Evolutionary conservation across 2,329 filamentous ascomycete species (phyloP).

Genomic region (Dryadomyces quercus-mongolicae): DNA sequence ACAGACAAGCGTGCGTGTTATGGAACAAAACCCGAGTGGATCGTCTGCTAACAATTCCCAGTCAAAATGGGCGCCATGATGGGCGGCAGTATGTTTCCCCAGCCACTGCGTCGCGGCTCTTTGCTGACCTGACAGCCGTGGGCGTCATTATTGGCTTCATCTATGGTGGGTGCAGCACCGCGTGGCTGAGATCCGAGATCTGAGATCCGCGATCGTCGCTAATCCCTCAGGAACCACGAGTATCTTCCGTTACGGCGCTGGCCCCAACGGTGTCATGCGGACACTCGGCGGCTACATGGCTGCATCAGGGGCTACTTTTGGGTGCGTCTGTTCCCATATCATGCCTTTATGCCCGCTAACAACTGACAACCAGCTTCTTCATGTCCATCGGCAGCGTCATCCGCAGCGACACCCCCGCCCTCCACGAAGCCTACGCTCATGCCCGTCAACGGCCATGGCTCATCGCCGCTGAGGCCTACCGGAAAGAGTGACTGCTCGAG

Average conservation of each 20-base stretch:
- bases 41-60: slow-evolving; percentile 27
- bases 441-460: slow-evolving; percentile 66
- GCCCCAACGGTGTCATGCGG: slow-evolving; percentile 84
- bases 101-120: background rate
- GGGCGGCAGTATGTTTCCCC: slow-evolving; percentile 73
- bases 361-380: slow-evolving; percentile 55
- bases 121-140: slow-evolving; percentile 53
- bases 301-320: slow-evolving; percentile 89
- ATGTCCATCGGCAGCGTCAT: slow-evolving; percentile 98
- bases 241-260: slow-evolving; percentile 90
- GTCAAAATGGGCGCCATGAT: slow-evolving; percentile 99
- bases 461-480: slow-evolving; percentile 30
- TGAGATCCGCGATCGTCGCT: too few species aligned
- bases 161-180: slow-evolving; percentile 70
- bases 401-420: slow-evolving; percentile 65
- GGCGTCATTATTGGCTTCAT: slow-evolving; percentile 97
- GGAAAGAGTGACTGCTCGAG: too few species aligned
- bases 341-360: background rate
- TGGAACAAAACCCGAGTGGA: too few species aligned
- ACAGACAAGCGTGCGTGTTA: slow-evolving; percentile 38
- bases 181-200: too few species aligned
- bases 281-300: slow-evolving; percentile 96
- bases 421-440: slow-evolving; percentile 63
- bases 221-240: slow-evolving; percentile 86
- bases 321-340: slow-evolving; percentile 44